Percentiles rank a stretch among this genome's conserved stretches.
Conservation (phyloP, 805 yeast genomes). For the Yamadazyma paraphyllophila region DNA sequence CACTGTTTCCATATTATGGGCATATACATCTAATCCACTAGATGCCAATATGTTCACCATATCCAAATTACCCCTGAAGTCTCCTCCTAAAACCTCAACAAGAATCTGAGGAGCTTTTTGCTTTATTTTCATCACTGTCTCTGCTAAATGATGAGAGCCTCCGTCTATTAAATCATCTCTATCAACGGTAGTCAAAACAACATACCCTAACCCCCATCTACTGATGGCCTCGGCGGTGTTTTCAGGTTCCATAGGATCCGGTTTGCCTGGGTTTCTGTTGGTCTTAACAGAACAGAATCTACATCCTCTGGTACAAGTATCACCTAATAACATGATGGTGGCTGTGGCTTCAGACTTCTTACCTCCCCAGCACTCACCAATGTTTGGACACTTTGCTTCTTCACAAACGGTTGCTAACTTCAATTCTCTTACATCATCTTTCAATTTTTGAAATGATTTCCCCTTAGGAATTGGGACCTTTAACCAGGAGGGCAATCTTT, state of each 20-base stretch:
- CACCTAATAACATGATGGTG: slow-evolving; percentile 97
- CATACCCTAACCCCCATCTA: slow-evolving; percentile 98
- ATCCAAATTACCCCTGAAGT: slow-evolving; percentile 85
- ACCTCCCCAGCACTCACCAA: slow-evolving; percentile 99
- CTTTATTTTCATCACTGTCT: slow-evolving; percentile 82
- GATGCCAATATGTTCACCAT: slow-evolving; percentile 77
- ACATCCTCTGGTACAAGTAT: slow-evolving; percentile 99
- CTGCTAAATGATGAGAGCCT: slow-evolving; percentile 86
- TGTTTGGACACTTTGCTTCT: slow-evolving; percentile 99
- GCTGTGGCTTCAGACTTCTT: slow-evolving; percentile 91
- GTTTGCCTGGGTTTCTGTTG: slow-evolving; percentile 76
- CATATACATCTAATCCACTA: slow-evolving; percentile 92
- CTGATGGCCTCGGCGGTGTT: slow-evolving; percentile 96
- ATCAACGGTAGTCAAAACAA: slow-evolving; percentile 95
- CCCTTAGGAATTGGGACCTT: slow-evolving; percentile 98
- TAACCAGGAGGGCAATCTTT: slow-evolving; percentile 87
- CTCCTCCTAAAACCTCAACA: slow-evolving; percentile 94
- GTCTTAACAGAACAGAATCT: slow-evolving; percentile 97
- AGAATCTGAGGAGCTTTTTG: slow-evolving; percentile 84
- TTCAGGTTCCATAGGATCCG: slow-evolving; percentile 96
- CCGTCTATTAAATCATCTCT: slow-evolving; percentile 94
- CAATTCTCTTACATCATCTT: slow-evolving; percentile 82
- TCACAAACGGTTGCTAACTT: slow-evolving; percentile 95
- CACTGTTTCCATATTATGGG: slow-evolving; percentile 95
- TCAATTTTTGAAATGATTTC: slow-evolving; percentile 70